A percentile compares a stretch with the other conserved stretches of the same genome.
phyloP scores from a whole-genome alignment of 257 asterid species.

The Solanum pennellii region DNA sequence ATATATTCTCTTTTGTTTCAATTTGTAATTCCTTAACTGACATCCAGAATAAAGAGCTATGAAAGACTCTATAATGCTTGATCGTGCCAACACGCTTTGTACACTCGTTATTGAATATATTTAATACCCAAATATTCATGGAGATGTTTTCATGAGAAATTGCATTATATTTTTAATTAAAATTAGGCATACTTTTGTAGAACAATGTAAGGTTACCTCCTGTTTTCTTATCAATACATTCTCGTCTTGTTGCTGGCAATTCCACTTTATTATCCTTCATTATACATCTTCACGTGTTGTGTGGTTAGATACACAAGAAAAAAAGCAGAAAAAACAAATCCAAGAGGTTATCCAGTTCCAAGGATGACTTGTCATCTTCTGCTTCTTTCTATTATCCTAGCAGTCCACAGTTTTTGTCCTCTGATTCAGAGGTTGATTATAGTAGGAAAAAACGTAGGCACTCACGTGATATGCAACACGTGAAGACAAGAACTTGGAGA shows the following conservation, averaged over 20 bases:
- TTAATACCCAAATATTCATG: neutral
- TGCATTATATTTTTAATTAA: neutral
- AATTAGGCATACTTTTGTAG: neutral
- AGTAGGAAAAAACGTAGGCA: conserved; percentile 27
- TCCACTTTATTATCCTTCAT: neutral
- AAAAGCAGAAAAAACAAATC: conserved; percentile 38
- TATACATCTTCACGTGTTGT: neutral
- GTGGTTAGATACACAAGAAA: conserved; percentile 32
- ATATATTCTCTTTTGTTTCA: neutral
- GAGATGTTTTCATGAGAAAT: neutral
- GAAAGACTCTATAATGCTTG: neutral
- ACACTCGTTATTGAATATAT: neutral
- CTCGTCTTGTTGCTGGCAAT: neutral
- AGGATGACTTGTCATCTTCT: conserved; percentile 24
- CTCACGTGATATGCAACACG: conserved; percentile 12
- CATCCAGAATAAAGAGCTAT: neutral
- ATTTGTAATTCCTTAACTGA: neutral
- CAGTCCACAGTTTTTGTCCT: conserved; percentile 40
- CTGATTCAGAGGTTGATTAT: conserved; percentile 19
- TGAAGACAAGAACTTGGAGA: conserved; percentile 22
- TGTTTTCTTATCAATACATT: neutral
- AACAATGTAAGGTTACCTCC: neutral
- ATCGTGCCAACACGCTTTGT: neutral
- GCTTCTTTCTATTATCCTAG: conserved; percentile 39
- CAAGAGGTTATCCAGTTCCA: conserved; percentile 35